These are phyloP conservation scores for Chimonanthus praecox DNA, from an alignment of 164 flowering plant genomes.

Conservation along the genomic window DNA sequence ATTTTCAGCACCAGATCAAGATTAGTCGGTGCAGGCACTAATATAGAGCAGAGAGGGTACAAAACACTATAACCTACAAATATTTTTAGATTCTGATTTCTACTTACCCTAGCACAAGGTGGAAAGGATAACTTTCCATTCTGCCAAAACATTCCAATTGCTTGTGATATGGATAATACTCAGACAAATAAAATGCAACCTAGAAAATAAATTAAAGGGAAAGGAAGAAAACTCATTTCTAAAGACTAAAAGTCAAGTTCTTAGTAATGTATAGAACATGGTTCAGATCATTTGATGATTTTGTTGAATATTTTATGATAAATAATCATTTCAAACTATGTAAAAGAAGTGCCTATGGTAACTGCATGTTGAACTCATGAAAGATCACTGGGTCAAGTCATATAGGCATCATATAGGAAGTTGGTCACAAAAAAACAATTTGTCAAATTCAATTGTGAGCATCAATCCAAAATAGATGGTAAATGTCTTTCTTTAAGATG, in stretches of 20 bases:
- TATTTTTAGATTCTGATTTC: not conserved
- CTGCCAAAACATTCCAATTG: not conserved
- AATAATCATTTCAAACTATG: too few relatives aligned
- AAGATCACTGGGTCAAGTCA: too few relatives aligned
- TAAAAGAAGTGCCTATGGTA: too few relatives aligned
- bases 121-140: not conserved
- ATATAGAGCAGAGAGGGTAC: not conserved
- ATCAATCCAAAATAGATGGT: too few relatives aligned
- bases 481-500: too few relatives aligned
- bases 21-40: not conserved
- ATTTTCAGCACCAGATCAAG: not conserved
- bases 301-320: not conserved
- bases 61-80: not conserved
- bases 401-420: too few relatives aligned
- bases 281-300: not conserved
- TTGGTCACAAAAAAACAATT: too few relatives aligned
- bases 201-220: too few relatives aligned
- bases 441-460: too few relatives aligned
- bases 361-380: too few relatives aligned
- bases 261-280: not conserved
- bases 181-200: not conserved
- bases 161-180: not conserved
- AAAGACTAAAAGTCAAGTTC: not conserved
- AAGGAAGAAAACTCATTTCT: not conserved
- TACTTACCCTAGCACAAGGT: not conserved